A percentile compares a stretch with the other conserved stretches of the same genome.
phyloP scores from a whole-genome alignment of 768 basidiomycete genomes.

The Amylocystis lapponica region DNA sequence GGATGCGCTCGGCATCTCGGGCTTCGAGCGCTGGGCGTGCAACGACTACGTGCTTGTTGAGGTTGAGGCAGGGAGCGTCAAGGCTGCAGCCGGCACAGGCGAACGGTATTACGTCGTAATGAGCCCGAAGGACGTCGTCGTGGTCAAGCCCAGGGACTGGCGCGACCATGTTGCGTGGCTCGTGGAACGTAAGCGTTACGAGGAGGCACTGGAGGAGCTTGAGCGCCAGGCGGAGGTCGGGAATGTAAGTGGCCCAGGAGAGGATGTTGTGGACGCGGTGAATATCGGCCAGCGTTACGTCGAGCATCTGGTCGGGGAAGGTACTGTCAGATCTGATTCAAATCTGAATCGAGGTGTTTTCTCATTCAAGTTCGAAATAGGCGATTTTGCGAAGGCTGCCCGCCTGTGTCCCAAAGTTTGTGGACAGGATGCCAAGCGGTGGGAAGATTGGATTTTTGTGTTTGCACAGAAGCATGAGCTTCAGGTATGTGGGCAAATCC shows the following conservation, averaged over 20 bases:
- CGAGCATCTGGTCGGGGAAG: conserved; percentile 76
- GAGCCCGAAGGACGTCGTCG: conserved; percentile 80
- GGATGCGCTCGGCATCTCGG: conserved; percentile 74
- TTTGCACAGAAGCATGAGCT: conserved; percentile 81
- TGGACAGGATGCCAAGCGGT: conserved; percentile 68
- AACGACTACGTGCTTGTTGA: conserved; percentile 83
- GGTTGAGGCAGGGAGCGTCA: conserved; percentile 18
- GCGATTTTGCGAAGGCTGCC: conserved; percentile 74
- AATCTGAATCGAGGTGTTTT: not conserved
- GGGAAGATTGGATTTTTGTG: conserved; percentile 94
- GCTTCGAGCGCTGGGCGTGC: conserved; percentile 82
- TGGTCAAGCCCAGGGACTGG: conserved; percentile 83
- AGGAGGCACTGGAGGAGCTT: conserved; percentile 81
- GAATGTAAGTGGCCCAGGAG: conserved; percentile 21
- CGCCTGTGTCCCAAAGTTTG: conserved; percentile 81
- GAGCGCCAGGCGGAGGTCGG: conserved; percentile 53
- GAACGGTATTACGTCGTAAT: conserved; percentile 70
- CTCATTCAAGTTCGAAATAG: conserved; percentile 24
- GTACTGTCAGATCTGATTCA: conserved; percentile 33
- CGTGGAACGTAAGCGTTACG: conserved; percentile 78
- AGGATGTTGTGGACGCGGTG: conserved; percentile 43
- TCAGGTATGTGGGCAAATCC: conserved; percentile 43
- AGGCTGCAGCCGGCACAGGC: conserved; percentile 10
- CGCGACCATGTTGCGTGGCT: conserved; percentile 92
- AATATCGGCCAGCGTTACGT: conserved; percentile 86